Evolutionary conservation across 768 basidiomycete genomes (phyloP), one percentile per base, ranked within the genome.

Genomic region (Auricularia auricula-judae): DNA sequence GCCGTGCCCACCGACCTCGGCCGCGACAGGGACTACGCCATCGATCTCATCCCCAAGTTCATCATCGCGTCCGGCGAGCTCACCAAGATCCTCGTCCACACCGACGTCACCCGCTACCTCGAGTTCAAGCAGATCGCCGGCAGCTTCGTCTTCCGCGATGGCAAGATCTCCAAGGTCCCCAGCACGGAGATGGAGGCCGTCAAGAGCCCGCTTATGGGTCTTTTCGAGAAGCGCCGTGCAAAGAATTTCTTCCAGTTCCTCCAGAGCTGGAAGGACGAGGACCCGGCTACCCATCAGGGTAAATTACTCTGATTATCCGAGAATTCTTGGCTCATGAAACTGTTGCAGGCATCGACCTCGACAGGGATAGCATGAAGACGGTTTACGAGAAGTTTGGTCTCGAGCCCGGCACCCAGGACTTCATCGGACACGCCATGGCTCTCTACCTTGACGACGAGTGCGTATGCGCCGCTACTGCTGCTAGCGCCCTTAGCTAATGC

Each of bases 61-160:
- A 98, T 98, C 81, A 94, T 98, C 71, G 89, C 97, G 35, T 93
- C 92, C 11, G 97, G 97, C 64, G 95, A 98, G 76, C 87, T 99
- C 72, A 97, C 95, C 63, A 89, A 88, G 77, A 98, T 99, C 76
- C 88, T 99, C 67, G 94, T 99, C 51, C 95, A 98, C 80, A 98
- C 97, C 68, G 94, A 99, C 73, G 97, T 99, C 67, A 95, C 91
- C 51, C 88, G 94, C 66, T 99, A 99, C 77, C 88, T 99, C 72
- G 97, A 98, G 74, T 99, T 99, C 83, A 99, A 98, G 81, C 96
- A 98, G 79, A 98, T 99, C 76, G 93, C 97, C 0, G 97, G 96
- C 63, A 94, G 91, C 73, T 99, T 89, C 76, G 97, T 99, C 65
- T 98, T 94, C 75, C 88, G 96, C 63, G 96, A 98, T 75, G 93